Conservation (phyloP, 75 land plant species). For the Cupressus sempervirens region DNA sequence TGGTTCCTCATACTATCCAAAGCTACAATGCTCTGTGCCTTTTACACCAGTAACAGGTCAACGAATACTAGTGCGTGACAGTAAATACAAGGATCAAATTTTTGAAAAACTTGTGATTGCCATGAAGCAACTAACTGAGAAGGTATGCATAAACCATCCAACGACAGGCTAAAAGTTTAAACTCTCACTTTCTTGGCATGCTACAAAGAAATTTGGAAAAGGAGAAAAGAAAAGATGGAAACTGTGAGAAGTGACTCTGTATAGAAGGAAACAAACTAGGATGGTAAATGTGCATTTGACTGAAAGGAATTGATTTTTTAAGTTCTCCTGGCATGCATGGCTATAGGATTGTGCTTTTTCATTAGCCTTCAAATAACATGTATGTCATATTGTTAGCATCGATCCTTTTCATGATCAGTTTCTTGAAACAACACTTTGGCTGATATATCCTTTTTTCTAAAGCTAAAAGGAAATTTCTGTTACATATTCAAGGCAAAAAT, state of each 20-base stretch:
- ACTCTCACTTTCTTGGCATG: neutral
- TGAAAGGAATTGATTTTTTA: neutral
- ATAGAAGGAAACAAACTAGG: neutral
- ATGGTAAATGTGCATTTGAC: neutral
- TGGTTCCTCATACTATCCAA: slow-evolving; percentile 87
- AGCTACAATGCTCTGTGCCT: slow-evolving; percentile 92
- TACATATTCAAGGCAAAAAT: neutral
- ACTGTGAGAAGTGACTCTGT: neutral
- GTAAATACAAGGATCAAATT: slow-evolving; percentile 56
- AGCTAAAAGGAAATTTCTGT: neutral
- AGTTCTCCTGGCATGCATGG: neutral
- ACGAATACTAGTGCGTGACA: slow-evolving; percentile 76
- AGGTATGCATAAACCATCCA: slow-evolving; percentile 33
- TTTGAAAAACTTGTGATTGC: slow-evolving; percentile 65
- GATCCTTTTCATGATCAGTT: neutral
- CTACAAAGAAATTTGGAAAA: neutral
- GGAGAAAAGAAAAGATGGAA: neutral
- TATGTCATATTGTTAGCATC: neutral
- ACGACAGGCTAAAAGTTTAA: neutral
- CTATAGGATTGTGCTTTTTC: neutral
- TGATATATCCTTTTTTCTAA: neutral
- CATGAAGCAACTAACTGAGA: slow-evolving; percentile 65
- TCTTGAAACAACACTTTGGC: neutral
- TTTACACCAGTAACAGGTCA: slow-evolving; percentile 98
- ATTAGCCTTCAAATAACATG: neutral